phyloP scores from a whole-genome alignment of 208 protist species.

The Borovskyia barvae region DNA sequence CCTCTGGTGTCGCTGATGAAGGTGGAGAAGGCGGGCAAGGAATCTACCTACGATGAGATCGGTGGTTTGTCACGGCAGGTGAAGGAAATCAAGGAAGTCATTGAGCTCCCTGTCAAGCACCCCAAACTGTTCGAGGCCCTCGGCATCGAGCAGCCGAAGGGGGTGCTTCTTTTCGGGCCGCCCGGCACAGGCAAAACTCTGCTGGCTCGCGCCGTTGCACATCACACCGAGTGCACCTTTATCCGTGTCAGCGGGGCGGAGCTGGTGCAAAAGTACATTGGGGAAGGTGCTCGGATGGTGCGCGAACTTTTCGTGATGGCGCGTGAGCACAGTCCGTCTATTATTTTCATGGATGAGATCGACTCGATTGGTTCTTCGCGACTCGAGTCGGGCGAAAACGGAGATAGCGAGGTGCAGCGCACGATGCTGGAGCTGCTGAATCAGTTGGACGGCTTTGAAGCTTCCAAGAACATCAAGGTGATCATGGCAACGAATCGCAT shows the following conservation, averaged over 20 bases:
- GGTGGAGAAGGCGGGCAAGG: conserved; percentile 99
- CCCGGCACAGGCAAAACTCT: conserved; percentile 98
- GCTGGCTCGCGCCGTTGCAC: conserved; percentile 98
- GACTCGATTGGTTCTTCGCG: conserved; percentile 98
- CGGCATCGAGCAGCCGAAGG: conserved; percentile 99
- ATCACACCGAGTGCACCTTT: conserved; percentile 98
- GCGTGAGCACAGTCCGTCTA: conserved; percentile 98
- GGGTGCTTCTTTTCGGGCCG: conserved; percentile 98
- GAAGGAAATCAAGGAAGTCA: conserved; percentile 92
- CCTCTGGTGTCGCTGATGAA: conserved; percentile 99
- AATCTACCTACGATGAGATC: conserved; percentile 99
- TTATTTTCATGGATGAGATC: conserved; percentile 99
- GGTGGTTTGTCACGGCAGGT: conserved; percentile 99
- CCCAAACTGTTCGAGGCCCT: conserved; percentile 99
- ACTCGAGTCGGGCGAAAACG: conserved; percentile 84
- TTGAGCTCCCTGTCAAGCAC: conserved; percentile 91
- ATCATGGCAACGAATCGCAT: conserved; percentile 99
- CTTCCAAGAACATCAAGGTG: conserved; percentile 99
- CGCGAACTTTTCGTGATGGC: conserved; percentile 99
- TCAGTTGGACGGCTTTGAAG: conserved; percentile 99
- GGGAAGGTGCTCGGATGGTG: conserved; percentile 99
- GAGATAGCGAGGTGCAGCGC: conserved; percentile 98
- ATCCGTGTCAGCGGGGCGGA: conserved; percentile 99
- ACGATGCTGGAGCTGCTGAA: conserved; percentile 99
- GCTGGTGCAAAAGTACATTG: conserved; percentile 99